phyloP scores from a whole-genome alignment of 805 yeast genomes.

The Kuraishia hungarica region DNA sequence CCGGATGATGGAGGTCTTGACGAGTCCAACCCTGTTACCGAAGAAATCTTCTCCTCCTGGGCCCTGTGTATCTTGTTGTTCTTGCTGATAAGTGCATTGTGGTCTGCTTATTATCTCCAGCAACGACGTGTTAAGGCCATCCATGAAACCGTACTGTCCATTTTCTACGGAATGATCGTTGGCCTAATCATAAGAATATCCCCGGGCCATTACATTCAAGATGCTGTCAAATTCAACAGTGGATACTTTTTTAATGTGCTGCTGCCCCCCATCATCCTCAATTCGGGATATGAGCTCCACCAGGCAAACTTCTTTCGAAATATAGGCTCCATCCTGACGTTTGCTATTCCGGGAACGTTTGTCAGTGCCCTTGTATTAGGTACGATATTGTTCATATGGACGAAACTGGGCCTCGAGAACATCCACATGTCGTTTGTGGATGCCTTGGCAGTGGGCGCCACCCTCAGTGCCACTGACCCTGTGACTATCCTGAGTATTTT shows the following conservation, averaged over 20 bases:
- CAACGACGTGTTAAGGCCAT: conserved; percentile 87
- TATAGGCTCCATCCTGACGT: conserved; percentile 80
- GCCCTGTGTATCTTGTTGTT: conserved; percentile 83
- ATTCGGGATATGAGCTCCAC: conserved; percentile 93
- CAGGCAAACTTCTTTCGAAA: conserved; percentile 93
- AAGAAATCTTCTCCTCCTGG: conserved; percentile 96
- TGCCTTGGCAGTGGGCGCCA: conserved; percentile 95
- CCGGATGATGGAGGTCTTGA: conserved; percentile 46
- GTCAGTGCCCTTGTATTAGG: conserved; percentile 88
- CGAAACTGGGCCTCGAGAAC: conserved; percentile 85
- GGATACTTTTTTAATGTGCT: conserved; percentile 89
- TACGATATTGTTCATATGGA: conserved; percentile 80
- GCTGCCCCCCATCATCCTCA: conserved; percentile 91
- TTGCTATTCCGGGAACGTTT: conserved; percentile 97
- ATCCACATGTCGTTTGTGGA: conserved; percentile 89
- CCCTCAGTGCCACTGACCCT: conserved; percentile 97
- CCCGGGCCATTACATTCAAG: conserved; percentile 97
- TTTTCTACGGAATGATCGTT: conserved; percentile 93
- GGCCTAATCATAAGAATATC: conserved; percentile 84
- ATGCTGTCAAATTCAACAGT: conserved; percentile 90
- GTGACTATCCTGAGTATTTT: conserved; percentile 94
- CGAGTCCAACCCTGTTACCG: conserved; percentile 76
- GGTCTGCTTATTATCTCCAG: conserved; percentile 92
- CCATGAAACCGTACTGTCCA: conserved; percentile 96
- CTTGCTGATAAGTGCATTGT: conserved; percentile 76